phyloP scores from a whole-genome alignment of 2,329 filamentous ascomycete species.

The Coniochaeta hoffmannii region DNA sequence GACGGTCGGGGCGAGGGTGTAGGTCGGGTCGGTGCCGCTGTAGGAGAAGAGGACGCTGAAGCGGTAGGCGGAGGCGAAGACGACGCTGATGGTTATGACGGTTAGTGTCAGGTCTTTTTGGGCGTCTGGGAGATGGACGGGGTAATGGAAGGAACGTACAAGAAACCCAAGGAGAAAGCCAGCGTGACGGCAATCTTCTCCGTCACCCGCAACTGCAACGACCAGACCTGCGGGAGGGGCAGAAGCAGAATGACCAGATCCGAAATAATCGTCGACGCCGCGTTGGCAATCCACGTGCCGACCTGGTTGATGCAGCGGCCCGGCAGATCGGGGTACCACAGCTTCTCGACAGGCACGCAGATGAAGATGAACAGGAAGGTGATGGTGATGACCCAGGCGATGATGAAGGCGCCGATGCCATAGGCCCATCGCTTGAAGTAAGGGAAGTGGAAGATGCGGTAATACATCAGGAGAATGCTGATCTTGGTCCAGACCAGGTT shows the following conservation, averaged over 20 bases:
- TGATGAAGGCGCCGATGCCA: constrained; percentile 31
- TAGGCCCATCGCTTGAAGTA: constrained; percentile 34
- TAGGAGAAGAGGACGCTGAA: constrained; percentile 39
- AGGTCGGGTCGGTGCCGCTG: constrained; percentile 29
- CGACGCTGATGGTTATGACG: constrained; percentile 24
- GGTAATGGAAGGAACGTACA: background rate
- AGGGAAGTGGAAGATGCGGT: constrained; percentile 39
- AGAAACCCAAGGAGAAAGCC: constrained; percentile 24
- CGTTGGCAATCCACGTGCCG: constrained; percentile 42
- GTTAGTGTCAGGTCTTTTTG: background rate
- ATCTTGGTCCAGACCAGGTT: constrained; percentile 43
- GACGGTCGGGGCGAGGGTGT: constrained; percentile 36
- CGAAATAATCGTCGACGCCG: constrained; percentile 36
- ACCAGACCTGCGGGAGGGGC: constrained; percentile 21
- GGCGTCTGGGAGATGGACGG: background rate
- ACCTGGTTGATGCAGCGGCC: constrained; percentile 42
- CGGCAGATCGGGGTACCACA: constrained; percentile 36
- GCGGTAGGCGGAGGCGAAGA: constrained; percentile 40
- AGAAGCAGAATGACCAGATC: constrained; percentile 37
- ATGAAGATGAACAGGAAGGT: constrained; percentile 44
- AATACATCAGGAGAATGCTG: constrained; percentile 43
- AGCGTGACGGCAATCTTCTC: constrained; percentile 36
- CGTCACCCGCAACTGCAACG: constrained; percentile 27
- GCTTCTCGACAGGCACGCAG: constrained; percentile 40
- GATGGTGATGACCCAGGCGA: constrained; percentile 39